Percentiles rank a stretch among this genome's conserved stretches.
Conservation (phyloP, 768 basidiomycete genomes). For the Lactarius psammicola region DNA sequence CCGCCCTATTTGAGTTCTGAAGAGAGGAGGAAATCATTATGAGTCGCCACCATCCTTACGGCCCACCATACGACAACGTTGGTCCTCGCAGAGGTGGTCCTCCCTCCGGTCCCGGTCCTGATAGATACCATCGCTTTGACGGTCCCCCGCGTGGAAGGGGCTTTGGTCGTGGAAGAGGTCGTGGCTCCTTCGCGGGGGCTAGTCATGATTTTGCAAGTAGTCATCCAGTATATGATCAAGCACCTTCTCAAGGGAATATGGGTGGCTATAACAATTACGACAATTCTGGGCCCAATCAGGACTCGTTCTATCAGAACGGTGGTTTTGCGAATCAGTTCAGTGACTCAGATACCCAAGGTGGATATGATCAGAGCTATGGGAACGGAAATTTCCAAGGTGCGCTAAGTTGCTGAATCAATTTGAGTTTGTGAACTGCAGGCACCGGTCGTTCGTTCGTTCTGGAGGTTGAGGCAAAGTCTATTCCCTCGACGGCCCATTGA, state of each 20-base stretch:
- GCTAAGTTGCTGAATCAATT: slow-evolving; percentile 48
- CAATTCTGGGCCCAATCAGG: slow-evolving; percentile 47
- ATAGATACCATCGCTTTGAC: slow-evolving; percentile 41
- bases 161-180: slow-evolving; percentile 71
- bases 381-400: slow-evolving; percentile 75
- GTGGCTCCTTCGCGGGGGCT: slow-evolving; percentile 53
- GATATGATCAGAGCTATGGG: slow-evolving; percentile 54
- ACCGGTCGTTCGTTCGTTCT: slow-evolving; percentile 18
- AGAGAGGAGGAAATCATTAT: slow-evolving; percentile 41
- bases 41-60: slow-evolving; percentile 92
- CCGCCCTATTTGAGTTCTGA: slow-evolving; percentile 31
- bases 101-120: slow-evolving; percentile 31
- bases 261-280: slow-evolving; percentile 73
- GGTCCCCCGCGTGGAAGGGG: slow-evolving; percentile 56
- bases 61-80: slow-evolving; percentile 35
- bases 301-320: slow-evolving; percentile 69
- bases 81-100: slow-evolving; percentile 29
- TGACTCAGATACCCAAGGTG: slow-evolving; percentile 45
- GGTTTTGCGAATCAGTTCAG: slow-evolving; percentile 57
- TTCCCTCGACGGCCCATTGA: slow-evolving; percentile 15
- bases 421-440: slow-evolving; percentile 26
- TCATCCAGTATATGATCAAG: slow-evolving; percentile 63
- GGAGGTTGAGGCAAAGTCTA: slow-evolving; percentile 22
- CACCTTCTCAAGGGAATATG: slow-evolving; percentile 56
- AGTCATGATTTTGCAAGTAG: slow-evolving; percentile 49